phyloP scores from a whole-genome alignment of 495 filamentous ascomycete species.

The Polyplosphaeria fusca region DNA sequence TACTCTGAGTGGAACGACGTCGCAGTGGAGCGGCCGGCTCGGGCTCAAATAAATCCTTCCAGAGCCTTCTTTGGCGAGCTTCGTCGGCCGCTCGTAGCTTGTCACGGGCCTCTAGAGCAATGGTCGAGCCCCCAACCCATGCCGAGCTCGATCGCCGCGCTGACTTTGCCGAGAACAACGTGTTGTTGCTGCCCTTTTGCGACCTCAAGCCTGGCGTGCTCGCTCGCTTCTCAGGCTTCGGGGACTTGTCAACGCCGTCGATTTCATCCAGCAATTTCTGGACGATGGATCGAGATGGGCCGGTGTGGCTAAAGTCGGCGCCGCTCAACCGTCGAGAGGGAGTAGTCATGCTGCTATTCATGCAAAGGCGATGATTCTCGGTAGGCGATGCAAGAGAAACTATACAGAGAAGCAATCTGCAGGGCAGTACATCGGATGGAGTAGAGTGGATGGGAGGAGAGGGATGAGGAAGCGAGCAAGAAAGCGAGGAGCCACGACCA shows the following conservation, averaged over 20 bases:
- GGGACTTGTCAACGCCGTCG: background rate
- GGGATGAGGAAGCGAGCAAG: background rate
- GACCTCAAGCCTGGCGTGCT: too few relatives aligned
- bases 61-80: constrained; percentile 4
- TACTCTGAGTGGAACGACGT: constrained; percentile 3
- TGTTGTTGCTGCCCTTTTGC: too few relatives aligned
- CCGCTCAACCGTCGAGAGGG: background rate
- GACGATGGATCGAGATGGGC: constrained; percentile 4
- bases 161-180: too few relatives aligned
- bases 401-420: constrained; percentile 11
- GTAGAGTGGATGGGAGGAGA: background rate
- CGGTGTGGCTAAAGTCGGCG: background rate
- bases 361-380: constrained; percentile 10
- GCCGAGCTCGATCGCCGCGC: background rate
- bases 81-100: constrained; percentile 18
- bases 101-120: constrained; percentile 7
- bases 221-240: too few relatives aligned
- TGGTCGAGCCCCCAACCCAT: constrained; percentile 7
- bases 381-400: constrained; percentile 11
- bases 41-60: too few relatives aligned
- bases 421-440: background rate
- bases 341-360: constrained; percentile 16
- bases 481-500: background rate
- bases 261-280: constrained; percentile 17
- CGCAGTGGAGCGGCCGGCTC: background rate